Base-by-base conservation (phyloP, 306 rosid genomes). In the Nissolia schottii region DNA sequence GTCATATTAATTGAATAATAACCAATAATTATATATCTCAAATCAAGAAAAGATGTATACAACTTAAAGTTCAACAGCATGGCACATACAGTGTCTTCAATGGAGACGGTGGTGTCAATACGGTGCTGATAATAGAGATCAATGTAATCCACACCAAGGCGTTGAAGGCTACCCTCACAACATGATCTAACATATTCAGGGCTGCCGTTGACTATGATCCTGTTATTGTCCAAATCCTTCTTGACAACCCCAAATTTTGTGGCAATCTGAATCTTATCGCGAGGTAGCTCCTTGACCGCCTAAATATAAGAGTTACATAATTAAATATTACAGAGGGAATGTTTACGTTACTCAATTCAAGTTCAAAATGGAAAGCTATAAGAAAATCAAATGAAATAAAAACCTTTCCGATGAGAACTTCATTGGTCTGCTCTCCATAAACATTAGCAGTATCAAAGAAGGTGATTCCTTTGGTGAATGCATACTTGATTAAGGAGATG, bases 51-150 rank as follows among this genome's bases (percentile, higher is more conserved):
- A 37, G 11, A 37, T 37, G 43, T 14, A 37, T 2, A 8, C n/a
- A 8, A 8, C 3, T 37, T 1, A 37, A 37, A 37, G 0, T 1
- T 37, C 43, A 37, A 0, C 2, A 14, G 43, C 2, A 37, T 37
- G 2, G 8, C 13, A 37, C 11, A 2, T 37, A 88, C 93, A 24
- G 90, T 88, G n/a, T 81, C 84, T 64, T 88, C 93, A 16, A 85
- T 83, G 3, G 90, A 82, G 13, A 79, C 81, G 19, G 69, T 38
- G 22, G 20, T 64, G 70, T 41, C 70, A 13, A 64, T 37, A 9
- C 88, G 75, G 57, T 88, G 88, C 40, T 83, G 90, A 64, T 85
- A 88, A 72, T 85, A 88, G 53, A 88, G 82, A 68, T 85, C 93
- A n/a, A 85, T 88, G 77, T 74, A 85, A 6, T 79, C 76, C 0